phyloP scores from a whole-genome alignment of 805 yeast genomes.

The Brettanomyces anomalus region DNA sequence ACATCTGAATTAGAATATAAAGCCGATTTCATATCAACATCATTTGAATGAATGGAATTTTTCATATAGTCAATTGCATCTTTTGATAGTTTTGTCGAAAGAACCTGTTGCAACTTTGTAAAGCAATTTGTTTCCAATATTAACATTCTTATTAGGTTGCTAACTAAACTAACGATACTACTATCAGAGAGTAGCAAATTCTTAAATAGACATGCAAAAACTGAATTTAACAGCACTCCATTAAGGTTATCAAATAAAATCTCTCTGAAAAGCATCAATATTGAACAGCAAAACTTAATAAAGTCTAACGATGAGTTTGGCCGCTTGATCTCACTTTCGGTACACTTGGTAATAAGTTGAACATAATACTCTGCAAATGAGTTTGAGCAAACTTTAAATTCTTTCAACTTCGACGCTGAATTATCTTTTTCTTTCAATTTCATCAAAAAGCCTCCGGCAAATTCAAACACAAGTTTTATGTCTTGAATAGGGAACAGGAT shows the following conservation, averaged over 20 bases:
- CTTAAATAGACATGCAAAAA: constrained; percentile 11
- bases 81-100: neutral
- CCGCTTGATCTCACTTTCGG: constrained; percentile 5
- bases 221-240: constrained; percentile 5
- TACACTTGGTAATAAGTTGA: constrained; percentile 7
- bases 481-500: no score
- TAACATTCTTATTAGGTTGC: constrained; percentile 14
- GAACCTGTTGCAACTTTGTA: neutral
- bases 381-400: neutral
- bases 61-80: constrained; percentile 3
- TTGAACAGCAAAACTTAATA: constrained; percentile 16
- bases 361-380: constrained; percentile 5
- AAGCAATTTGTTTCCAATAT: neutral
- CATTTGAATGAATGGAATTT: constrained; percentile 8
- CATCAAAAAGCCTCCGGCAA: no score
- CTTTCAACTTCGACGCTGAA: neutral
- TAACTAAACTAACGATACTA: constrained; percentile 11
- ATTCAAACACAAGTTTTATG: no score
- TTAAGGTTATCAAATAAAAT: constrained; percentile 6
- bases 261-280: constrained; percentile 14
- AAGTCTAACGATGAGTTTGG: constrained; percentile 1
- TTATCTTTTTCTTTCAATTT: neutral
- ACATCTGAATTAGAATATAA: constrained; percentile 7
- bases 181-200: constrained; percentile 5
- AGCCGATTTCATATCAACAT: constrained; percentile 12